These are phyloP conservation scores for Clitocybe nebularis DNA, from an alignment of 1,284 basidiomycete genomes.

Conservation along the genomic window DNA sequence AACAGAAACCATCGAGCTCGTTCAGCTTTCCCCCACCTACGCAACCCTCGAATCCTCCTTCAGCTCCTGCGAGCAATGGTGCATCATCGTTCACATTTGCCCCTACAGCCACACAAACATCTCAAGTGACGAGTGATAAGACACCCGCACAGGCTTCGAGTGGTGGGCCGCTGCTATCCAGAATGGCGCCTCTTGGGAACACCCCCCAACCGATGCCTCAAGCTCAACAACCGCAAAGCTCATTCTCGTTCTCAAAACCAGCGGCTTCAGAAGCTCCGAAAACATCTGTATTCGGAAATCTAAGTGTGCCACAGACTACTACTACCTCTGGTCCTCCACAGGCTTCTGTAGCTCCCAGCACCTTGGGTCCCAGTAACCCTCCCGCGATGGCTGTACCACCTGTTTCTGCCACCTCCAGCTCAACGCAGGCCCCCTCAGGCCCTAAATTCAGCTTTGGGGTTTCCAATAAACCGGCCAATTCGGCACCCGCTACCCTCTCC, in stretches of 20 bases:
- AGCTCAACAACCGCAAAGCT: slow-evolving; percentile 14
- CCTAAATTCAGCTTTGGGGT: slow-evolving; percentile 27
- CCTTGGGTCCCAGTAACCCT: too few species aligned
- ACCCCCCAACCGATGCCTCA: slow-evolving; percentile 5
- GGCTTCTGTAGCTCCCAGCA: slow-evolving; percentile 6
- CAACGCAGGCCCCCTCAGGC: slow-evolving; percentile 12
- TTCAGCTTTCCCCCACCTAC: slow-evolving; percentile 12
- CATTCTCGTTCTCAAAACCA: slow-evolving; percentile 21
- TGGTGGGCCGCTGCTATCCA: slow-evolving; percentile 12
- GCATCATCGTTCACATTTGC: slow-evolving; percentile 4
- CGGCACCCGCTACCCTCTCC: slow-evolving; percentile 13
- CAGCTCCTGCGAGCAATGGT: background rate
- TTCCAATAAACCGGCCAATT: slow-evolving; percentile 12
- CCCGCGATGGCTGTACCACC: too few species aligned
- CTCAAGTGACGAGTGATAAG: slow-evolving; percentile 5
- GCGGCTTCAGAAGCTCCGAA: slow-evolving; percentile 9
- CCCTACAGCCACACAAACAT: background rate
- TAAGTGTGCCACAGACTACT: slow-evolving; percentile 8
- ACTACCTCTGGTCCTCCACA: slow-evolving; percentile 5
- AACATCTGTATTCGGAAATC: slow-evolving; percentile 7
- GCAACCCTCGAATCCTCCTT: slow-evolving; percentile 3
- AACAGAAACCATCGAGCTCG: slow-evolving; percentile 8
- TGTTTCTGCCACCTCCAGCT: too few species aligned
- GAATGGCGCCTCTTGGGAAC: slow-evolving; percentile 8
- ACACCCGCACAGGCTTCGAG: background rate